Conservation (phyloP, 352 stramenopile genomes). For the Thraustochytrium striatum region DNA sequence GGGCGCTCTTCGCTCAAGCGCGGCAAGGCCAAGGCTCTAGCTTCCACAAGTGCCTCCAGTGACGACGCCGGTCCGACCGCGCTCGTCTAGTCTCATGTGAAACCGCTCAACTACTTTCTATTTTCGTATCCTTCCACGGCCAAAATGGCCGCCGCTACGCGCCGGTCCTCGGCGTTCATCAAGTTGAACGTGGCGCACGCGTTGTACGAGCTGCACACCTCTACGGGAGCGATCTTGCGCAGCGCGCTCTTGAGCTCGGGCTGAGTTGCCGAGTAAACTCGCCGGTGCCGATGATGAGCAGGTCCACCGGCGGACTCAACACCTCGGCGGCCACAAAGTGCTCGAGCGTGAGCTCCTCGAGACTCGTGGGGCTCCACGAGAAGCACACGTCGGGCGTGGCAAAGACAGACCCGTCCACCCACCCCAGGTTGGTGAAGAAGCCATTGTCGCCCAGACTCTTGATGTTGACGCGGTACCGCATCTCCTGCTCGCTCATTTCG, state of each 20-base stretch:
- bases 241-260: neutral
- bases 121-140: slow-evolving; percentile 59
- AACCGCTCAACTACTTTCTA: too few species aligned
- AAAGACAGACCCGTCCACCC: neutral
- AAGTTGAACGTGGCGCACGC: slow-evolving; percentile 82
- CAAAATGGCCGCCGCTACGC: slow-evolving; percentile 70
- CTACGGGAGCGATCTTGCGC: slow-evolving; percentile 6
- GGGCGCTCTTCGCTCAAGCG: neutral
- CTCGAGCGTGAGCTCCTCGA: slow-evolving; percentile 17
- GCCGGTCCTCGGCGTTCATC: slow-evolving; percentile 78
- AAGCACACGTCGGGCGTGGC: neutral
- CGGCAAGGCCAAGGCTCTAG: too few species aligned
- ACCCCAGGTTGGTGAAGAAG: slow-evolving; percentile 16
- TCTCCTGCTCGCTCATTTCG: neutral
- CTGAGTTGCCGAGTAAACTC: neutral
- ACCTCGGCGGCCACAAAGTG: slow-evolving; percentile 3
- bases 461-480: neutral
- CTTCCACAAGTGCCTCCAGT: too few species aligned
- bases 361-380: neutral
- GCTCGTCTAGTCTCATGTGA: too few species aligned
- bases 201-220: slow-evolving; percentile 58
- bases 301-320: slow-evolving; percentile 4
- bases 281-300: slow-evolving; percentile 29
- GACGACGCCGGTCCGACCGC: too few species aligned
- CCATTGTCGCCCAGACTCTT: neutral